These are phyloP conservation scores for Penicillium chermesinum DNA, from an alignment of 495 filamentous ascomycete species.

Conservation along the genomic window DNA sequence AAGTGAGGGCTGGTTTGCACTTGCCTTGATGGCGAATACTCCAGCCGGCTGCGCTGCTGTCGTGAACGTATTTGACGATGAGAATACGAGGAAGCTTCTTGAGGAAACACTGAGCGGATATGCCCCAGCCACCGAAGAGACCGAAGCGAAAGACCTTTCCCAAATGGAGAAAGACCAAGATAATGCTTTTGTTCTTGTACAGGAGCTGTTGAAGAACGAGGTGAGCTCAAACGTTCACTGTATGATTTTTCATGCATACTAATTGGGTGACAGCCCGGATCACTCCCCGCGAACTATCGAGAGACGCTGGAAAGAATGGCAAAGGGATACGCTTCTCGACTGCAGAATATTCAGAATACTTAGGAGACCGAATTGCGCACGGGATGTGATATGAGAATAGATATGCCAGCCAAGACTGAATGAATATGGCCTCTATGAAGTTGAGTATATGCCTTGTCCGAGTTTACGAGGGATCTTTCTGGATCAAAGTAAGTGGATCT, in stretches of 20 bases:
- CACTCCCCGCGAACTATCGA: slow-evolving; percentile 25
- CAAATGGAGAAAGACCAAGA: slow-evolving; percentile 50
- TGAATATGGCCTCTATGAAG: not conserved
- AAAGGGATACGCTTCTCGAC: slow-evolving; percentile 20
- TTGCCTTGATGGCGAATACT: slow-evolving; percentile 62
- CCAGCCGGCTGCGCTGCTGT: slow-evolving; percentile 48
- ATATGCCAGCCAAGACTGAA: not conserved
- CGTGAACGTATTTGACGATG: slow-evolving; percentile 42
- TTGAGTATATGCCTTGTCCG: too few relatives aligned
- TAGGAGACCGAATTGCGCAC: not conserved
- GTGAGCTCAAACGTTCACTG: slow-evolving; percentile 25
- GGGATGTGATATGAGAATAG: not conserved
- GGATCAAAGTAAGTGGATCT: slow-evolving; percentile 5
- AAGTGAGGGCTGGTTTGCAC: slow-evolving; percentile 68
- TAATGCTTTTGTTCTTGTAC: slow-evolving; percentile 59
- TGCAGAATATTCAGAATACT: slow-evolving; percentile 7
- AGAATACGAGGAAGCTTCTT: slow-evolving; percentile 43
- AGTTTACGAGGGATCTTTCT: too few relatives aligned
- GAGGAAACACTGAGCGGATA: slow-evolving; percentile 46
- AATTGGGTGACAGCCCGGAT: slow-evolving; percentile 21
- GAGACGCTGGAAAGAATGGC: slow-evolving; percentile 25
- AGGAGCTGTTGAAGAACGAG: slow-evolving; percentile 51
- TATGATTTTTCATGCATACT: slow-evolving; percentile 4
- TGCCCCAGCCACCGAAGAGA: slow-evolving; percentile 7
- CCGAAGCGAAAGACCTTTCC: slow-evolving; percentile 19